Evolutionary conservation across 768 basidiomycete genomes (phyloP), one percentile per base, ranked within the genome.

Genomic region (Hydnum rufescens): DNA sequence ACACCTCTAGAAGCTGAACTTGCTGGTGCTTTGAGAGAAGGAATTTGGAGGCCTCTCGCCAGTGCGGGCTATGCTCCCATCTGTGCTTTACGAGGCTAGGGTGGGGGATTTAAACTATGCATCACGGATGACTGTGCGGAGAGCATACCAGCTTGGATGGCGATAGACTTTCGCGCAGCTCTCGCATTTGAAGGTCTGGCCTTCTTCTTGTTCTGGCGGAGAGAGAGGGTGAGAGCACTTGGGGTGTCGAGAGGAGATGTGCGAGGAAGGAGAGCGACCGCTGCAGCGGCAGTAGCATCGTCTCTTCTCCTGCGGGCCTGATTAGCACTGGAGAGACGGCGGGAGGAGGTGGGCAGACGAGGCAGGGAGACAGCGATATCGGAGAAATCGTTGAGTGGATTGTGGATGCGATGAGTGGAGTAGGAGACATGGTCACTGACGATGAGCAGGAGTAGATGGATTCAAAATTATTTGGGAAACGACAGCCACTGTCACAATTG

Each of bases 31-130:
- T 97, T 66, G 81, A 86, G 54, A 96, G 70, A 30, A 89, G 76
- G 59, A 90, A 79, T 63, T 90, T 87, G 58, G 82, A 75, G 1
- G 90, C 83, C 63, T 90, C 86, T 42, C 83, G 80, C 93, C 93
- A 97, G 60, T 95, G 89, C 19, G 86, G 85, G 31, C 85, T 87
- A 62, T 93, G 88, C 61, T 96, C 92, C 93, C 93, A 97, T 31
- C 93, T 82, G 62, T 97, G 93, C 65, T 96, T 96, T 65, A 92
- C 85, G 47, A 97, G 71, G 65, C 92, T 96, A 47, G 26, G 26
- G 44, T 16, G 44, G 16, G 26, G 44, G 16, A 47, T 47, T 16
- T 25, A 47, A 47, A 13, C 8, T 13, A 26, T 47, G 13, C 13
- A 28, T 13, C 13, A 47, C 44, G 13, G 26, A 47, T 16, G 25